Evolutionary conservation across 768 basidiomycete species (phyloP).

Genomic region (Leccinum barrowsii): DNA sequence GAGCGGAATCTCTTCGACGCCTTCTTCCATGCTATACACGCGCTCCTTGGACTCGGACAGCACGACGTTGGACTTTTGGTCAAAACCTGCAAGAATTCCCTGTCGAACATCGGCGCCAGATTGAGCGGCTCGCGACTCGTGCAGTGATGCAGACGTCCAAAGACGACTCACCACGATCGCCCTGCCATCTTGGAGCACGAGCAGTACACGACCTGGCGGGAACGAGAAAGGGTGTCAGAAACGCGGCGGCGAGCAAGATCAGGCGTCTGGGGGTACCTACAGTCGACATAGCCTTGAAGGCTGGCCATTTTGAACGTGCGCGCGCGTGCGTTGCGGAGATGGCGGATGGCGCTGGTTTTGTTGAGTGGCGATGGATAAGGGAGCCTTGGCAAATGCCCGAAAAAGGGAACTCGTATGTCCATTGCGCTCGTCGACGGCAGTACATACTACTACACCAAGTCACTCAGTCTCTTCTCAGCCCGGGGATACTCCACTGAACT

Average conservation of each 20-base stretch:
- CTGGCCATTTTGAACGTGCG: constrained; percentile 36
- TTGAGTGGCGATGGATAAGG: background rate
- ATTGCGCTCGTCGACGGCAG: too few relatives aligned
- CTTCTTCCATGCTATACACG: constrained; percentile 86
- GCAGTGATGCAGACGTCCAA: background rate
- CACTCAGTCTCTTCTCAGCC: too few relatives aligned
- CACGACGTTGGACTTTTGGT: constrained; percentile 95
- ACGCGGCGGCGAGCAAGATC: background rate
- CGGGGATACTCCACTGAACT: too few relatives aligned
- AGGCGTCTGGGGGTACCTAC: constrained; percentile 38
- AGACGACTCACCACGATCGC: constrained; percentile 74
- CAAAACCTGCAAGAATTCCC: constrained; percentile 90
- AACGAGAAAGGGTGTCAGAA: background rate
- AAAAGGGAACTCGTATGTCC: background rate
- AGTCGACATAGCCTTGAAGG: constrained; percentile 90
- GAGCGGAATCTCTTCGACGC: constrained; percentile 90
- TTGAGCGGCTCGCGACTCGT: background rate
- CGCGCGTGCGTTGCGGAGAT: constrained; percentile 11
- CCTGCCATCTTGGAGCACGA: constrained; percentile 77
- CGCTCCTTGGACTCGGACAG: constrained; percentile 93
- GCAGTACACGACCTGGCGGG: background rate
- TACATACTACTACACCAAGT: too few relatives aligned
- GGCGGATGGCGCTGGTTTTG: constrained; percentile 2
- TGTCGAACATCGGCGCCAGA: constrained; percentile 28
- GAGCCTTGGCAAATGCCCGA: background rate